These are phyloP conservation scores for Backusella liffmaniae DNA, from an alignment of 192 early-diverging fungal species.

Conservation along the genomic window DNA sequence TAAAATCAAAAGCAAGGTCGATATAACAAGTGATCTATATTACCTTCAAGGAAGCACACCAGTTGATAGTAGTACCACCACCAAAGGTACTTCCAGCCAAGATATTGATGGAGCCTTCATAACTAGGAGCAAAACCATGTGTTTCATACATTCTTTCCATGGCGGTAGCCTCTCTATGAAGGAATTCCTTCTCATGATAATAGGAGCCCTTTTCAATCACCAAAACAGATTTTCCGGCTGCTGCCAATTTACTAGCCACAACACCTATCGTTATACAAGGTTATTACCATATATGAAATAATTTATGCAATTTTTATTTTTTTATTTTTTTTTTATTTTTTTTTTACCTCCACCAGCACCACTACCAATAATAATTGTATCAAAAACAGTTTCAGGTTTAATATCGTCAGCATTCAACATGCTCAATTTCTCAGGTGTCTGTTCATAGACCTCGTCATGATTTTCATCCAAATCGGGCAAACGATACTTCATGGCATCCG, in stretches of 20 bases:
- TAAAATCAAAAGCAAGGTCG: not conserved
- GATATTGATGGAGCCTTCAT: slow-evolving; percentile 54
- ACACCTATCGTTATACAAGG: slow-evolving; percentile 27
- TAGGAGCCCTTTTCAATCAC: slow-evolving; percentile 75
- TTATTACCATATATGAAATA: not conserved
- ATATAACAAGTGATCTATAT: slow-evolving; percentile 8
- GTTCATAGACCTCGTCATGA: slow-evolving; percentile 41
- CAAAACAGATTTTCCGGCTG: slow-evolving; percentile 64
- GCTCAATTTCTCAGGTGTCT: not conserved
- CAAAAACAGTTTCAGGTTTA: slow-evolving; percentile 14
- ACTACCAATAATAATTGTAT: slow-evolving; percentile 69
- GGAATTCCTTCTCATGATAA: slow-evolving; percentile 50
- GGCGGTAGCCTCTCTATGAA: slow-evolving; percentile 49
- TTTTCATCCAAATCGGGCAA: slow-evolving; percentile 40
- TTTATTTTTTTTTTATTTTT: not conserved
- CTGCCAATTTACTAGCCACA: slow-evolving; percentile 61
- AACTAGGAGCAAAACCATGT: slow-evolving; percentile 42
- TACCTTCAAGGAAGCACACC: slow-evolving; percentile 59
- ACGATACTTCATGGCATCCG: slow-evolving; percentile 51
- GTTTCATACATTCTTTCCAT: slow-evolving; percentile 57
- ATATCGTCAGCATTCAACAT: not conserved
- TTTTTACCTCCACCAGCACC: slow-evolving; percentile 64
- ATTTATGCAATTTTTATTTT: not conserved
- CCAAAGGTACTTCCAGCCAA: slow-evolving; percentile 69
- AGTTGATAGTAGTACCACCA: slow-evolving; percentile 75